These are phyloP conservation scores for Pterulicium gracile DNA, from an alignment of 1,284 basidiomycete species.

Conservation along the genomic window DNA sequence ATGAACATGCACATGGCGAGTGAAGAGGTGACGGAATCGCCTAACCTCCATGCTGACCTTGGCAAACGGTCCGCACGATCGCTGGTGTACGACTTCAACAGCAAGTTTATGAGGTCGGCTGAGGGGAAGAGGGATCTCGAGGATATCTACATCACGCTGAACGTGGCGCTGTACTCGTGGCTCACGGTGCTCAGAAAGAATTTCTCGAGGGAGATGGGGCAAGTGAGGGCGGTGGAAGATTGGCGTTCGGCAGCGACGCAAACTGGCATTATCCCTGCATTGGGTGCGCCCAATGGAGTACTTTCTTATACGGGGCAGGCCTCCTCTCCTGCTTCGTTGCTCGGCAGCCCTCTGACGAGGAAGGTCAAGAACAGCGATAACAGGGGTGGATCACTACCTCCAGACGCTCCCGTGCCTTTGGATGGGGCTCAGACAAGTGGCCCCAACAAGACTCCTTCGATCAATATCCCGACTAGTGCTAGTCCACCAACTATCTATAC, in stretches of 20 bases:
- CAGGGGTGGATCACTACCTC: neutral
- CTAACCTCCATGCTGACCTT: constrained; percentile 17
- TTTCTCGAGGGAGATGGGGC: constrained; percentile 63
- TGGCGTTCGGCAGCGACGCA: constrained; percentile 29
- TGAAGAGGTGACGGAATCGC: constrained; percentile 37
- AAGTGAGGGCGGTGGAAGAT: constrained; percentile 48
- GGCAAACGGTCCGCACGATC: neutral
- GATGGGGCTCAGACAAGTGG: neutral
- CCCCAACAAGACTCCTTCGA: neutral
- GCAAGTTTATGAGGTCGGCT: constrained; percentile 43
- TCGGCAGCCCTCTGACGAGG: neutral
- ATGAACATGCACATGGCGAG: constrained; percentile 74
- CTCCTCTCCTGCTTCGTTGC: neutral
- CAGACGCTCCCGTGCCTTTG: neutral
- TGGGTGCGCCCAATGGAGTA: no score
- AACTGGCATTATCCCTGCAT: constrained; percentile 17
- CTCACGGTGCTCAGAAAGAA: constrained; percentile 65
- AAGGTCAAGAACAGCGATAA: neutral
- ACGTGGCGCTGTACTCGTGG: constrained; percentile 73
- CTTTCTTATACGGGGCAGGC: neutral
- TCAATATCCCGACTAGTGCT: neutral
- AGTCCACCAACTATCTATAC: neutral
- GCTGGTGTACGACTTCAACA: constrained; percentile 63
- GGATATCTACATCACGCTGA: constrained; percentile 74
- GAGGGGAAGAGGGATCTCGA: constrained; percentile 44